Conservation (phyloP, 208 protist genomes). For the Crithidia fasciculata region DNA sequence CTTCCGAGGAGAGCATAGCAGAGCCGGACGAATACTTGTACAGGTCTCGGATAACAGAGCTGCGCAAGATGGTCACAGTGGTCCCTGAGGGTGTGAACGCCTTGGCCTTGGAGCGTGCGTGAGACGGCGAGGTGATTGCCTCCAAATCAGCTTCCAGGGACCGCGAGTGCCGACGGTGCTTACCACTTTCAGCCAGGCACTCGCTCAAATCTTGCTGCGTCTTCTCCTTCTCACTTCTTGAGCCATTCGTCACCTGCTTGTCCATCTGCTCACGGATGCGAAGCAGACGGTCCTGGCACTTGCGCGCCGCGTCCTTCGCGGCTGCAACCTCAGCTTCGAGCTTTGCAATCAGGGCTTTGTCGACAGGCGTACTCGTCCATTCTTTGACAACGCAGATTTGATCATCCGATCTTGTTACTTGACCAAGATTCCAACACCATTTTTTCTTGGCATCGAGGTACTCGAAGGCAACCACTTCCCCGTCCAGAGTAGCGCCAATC, state of each 20-base stretch:
- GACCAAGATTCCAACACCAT: slow-evolving; percentile 25
- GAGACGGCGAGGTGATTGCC: neutral
- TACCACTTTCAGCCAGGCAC: slow-evolving; percentile 27
- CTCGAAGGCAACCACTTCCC: slow-evolving; percentile 29
- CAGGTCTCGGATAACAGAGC: slow-evolving; percentile 12
- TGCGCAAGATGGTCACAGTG: slow-evolving; percentile 19
- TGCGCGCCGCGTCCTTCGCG: slow-evolving; percentile 20
- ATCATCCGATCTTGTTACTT: slow-evolving; percentile 21
- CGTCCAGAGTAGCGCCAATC: neutral
- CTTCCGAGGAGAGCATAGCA: slow-evolving; percentile 24
- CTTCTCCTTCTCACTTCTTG: slow-evolving; percentile 20
- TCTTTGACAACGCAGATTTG: slow-evolving; percentile 23
- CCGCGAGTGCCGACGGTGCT: slow-evolving; percentile 26
- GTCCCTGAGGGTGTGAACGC: slow-evolving; percentile 12
- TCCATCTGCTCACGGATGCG: slow-evolving; percentile 27
- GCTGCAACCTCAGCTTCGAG: slow-evolving; percentile 18
- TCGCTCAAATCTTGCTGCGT: slow-evolving; percentile 20
- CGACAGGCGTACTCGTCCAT: slow-evolving; percentile 14
- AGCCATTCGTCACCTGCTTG: neutral
- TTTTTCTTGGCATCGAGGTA: slow-evolving; percentile 30
- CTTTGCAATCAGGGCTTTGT: slow-evolving; percentile 2
- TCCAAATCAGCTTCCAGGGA: slow-evolving; percentile 22
- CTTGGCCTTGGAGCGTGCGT: neutral
- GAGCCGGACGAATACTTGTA: slow-evolving; percentile 13
- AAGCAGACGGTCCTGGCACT: slow-evolving; percentile 20